These are phyloP conservation scores for Penicillium sp. DNA, from an alignment of 2,329 filamentous ascomycete species.

Conservation along the genomic window DNA sequence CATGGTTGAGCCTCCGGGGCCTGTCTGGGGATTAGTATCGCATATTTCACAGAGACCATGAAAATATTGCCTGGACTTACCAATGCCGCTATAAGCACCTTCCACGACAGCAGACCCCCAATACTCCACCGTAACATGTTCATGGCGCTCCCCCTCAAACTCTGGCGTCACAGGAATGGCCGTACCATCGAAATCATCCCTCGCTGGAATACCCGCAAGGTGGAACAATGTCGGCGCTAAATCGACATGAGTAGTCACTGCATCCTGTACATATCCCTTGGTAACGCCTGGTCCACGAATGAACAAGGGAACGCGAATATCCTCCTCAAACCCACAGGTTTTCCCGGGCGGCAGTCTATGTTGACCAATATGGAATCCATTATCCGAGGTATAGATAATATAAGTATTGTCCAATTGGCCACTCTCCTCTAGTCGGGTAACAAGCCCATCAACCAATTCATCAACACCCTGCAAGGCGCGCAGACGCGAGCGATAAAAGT, in stretches of 20 bases:
- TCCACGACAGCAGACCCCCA: slow-evolving; percentile 41
- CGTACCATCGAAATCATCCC: slow-evolving; percentile 50
- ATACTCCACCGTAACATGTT: slow-evolving; percentile 53
- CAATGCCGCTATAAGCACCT: slow-evolving; percentile 22
- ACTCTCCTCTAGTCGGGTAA: slow-evolving; percentile 36
- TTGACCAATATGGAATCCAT: slow-evolving; percentile 54
- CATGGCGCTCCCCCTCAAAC: slow-evolving; percentile 31
- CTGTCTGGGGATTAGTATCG: slow-evolving; percentile 6
- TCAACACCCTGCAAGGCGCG: slow-evolving; percentile 48
- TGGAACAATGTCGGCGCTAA: slow-evolving; percentile 53
- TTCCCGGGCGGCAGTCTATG: slow-evolving; percentile 53
- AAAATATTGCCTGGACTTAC: slow-evolving; percentile 11
- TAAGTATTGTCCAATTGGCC: slow-evolving; percentile 47
- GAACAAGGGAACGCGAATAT: slow-evolving; percentile 53
- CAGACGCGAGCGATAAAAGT: slow-evolving; percentile 45
- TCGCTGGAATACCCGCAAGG: slow-evolving; percentile 33
- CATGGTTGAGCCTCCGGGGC: slow-evolving; percentile 12
- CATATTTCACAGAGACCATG: neutral
- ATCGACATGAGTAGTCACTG: slow-evolving; percentile 56
- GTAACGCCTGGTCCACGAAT: slow-evolving; percentile 52
- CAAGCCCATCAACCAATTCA: slow-evolving; percentile 44
- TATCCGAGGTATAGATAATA: slow-evolving; percentile 55
- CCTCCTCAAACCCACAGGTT: slow-evolving; percentile 51
- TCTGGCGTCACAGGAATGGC: slow-evolving; percentile 40
- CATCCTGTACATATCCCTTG: slow-evolving; percentile 33